A percentile compares a stretch with the other conserved stretches of the same genome.
Conservation (phyloP, 805 yeast genomes). For the Saccharomycopsis fibuligera region DNA sequence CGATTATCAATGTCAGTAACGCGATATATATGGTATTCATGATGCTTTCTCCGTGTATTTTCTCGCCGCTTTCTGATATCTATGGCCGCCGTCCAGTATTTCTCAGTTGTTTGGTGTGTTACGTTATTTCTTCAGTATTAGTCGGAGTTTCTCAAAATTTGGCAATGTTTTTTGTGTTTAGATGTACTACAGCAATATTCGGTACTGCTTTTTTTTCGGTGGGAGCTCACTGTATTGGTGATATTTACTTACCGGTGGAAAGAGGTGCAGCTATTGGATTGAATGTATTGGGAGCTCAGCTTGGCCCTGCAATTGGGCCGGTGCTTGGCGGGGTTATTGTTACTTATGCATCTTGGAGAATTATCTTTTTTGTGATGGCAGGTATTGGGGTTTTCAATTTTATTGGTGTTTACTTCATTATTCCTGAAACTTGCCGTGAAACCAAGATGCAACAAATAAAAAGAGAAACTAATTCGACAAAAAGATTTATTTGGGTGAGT, state of each 20-base stretch:
- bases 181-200: constrained; percentile 44
- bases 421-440: constrained; percentile 41
- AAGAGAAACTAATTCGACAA: constrained; percentile 27
- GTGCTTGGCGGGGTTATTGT: constrained; percentile 47
- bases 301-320: constrained; percentile 50
- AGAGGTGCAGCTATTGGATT: constrained; percentile 48
- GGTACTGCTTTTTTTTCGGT: constrained; percentile 51
- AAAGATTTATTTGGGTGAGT: constrained; percentile 35
- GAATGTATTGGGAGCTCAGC: constrained; percentile 43
- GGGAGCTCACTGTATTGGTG: constrained; percentile 47
- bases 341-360: constrained; percentile 47
- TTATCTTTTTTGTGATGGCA: constrained; percentile 43
- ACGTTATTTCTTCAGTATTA: constrained; percentile 27
- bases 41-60: constrained; percentile 46
- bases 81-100: constrained; percentile 45
- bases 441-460: constrained; percentile 28
- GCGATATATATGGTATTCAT: constrained; percentile 45
- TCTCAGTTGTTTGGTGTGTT: constrained; percentile 34
- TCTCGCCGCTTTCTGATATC: constrained; percentile 44
- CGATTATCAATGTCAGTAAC: constrained; percentile 42
- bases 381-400: constrained; percentile 36
- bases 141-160: constrained; percentile 45
- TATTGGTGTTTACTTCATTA: constrained; percentile 32
- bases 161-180: constrained; percentile 47
- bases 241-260: constrained; percentile 42